These are phyloP conservation scores for Chrysanthemum seticuspe DNA, from an alignment of 129 eudicot species.

Conservation along the genomic window DNA sequence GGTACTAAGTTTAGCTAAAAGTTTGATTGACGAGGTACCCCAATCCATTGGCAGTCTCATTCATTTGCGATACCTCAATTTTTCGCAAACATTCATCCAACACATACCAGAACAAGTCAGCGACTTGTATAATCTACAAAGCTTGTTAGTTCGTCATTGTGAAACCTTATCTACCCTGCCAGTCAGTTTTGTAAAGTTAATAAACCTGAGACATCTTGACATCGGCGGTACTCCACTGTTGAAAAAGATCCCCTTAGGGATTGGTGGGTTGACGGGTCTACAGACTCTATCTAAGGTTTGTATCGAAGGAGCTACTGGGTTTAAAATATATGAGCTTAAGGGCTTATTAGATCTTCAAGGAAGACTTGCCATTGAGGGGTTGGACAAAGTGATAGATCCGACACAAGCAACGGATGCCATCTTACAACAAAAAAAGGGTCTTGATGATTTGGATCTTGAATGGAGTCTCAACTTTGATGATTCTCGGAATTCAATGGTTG, in stretches of 20 bases:
- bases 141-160: background rate
- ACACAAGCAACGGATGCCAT: background rate
- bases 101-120: background rate
- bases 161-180: background rate
- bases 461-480: background rate
- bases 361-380: background rate
- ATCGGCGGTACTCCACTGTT: background rate
- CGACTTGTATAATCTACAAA: background rate
- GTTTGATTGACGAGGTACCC: background rate
- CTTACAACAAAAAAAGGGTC: background rate
- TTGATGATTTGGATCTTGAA: background rate
- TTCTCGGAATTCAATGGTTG: background rate
- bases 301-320: background rate
- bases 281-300: background rate
- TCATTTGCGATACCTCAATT: background rate
- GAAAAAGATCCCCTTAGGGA: background rate
- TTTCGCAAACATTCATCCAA: accelerated
- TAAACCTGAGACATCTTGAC: background rate
- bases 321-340: background rate
- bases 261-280: background rate
- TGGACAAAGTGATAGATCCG: background rate
- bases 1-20: background rate
- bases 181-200: background rate
- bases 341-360: background rate
- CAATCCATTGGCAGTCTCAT: background rate